Conservation (phyloP, 2,329 filamentous ascomycete species). For the Epichloe bromicola region DNA sequence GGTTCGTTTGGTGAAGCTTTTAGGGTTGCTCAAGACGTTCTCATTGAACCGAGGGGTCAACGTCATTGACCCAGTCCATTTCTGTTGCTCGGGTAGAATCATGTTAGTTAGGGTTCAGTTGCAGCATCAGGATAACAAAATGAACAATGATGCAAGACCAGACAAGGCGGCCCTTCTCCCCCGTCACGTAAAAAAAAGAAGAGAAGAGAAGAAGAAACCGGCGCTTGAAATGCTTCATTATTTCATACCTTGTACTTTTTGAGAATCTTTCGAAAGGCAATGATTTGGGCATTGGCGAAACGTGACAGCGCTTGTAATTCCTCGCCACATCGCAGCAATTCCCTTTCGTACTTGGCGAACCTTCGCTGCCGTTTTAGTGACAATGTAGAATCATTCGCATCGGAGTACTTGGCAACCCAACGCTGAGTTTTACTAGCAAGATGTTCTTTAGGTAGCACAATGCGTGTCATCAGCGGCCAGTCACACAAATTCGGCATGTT, state of each 20-base stretch:
- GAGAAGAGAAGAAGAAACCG: too few species aligned
- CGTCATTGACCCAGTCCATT: slow-evolving; percentile 65
- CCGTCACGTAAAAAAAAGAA: too few species aligned
- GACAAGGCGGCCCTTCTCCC: too few species aligned
- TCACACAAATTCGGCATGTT: not conserved
- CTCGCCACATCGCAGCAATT: slow-evolving; percentile 47
- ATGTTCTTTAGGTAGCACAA: slow-evolving; percentile 26
- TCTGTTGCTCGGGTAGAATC: slow-evolving; percentile 27
- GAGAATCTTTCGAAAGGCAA: slow-evolving; percentile 69
- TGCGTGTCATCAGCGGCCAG: not conserved
- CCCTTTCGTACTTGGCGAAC: slow-evolving; percentile 40
- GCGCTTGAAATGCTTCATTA: too few species aligned
- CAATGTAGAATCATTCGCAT: slow-evolving; percentile 18
- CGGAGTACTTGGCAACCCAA: slow-evolving; percentile 30
- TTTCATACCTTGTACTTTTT: slow-evolving; percentile 67
- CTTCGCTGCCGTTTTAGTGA: slow-evolving; percentile 36
- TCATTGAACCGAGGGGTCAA: slow-evolving; percentile 54
- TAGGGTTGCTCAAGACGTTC: slow-evolving; percentile 50
- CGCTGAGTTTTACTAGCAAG: slow-evolving; percentile 34
- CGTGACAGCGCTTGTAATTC: slow-evolving; percentile 59
- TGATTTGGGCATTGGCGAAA: slow-evolving; percentile 60
- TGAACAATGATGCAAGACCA: too few species aligned
- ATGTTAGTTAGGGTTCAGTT: not conserved
- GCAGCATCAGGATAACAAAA: not conserved
- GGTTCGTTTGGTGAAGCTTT: slow-evolving; percentile 59